Base-by-base conservation (phyloP, 2,329 filamentous ascomycete species). In the Decorospora gaudefroyi region DNA sequence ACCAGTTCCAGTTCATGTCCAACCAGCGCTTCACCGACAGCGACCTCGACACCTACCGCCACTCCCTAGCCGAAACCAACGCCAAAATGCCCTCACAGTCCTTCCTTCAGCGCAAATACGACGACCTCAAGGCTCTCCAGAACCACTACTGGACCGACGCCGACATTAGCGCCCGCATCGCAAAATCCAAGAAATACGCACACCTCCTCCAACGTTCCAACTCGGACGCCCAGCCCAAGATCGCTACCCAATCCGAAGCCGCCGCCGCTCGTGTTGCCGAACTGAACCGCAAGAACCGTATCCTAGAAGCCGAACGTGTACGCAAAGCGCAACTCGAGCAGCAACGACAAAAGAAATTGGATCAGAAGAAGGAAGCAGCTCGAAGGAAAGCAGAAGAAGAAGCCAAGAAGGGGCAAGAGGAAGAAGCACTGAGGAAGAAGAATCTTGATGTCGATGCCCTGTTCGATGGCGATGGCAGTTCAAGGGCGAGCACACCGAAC, bases 1-100 rank as follows among this genome's bases (percentile, higher is more conserved):
- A 90, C 73, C 90, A 91, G 4, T 96, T 97, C 70, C 86, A 93
- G 50, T 86, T 86, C 51, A 91, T 92, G 65, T 97, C 93, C 0
- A 91, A 96, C 68, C 83, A 85, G 35, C 77, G 79, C 28, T 88
- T 97, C 63, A 88, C 87, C n/a, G 90, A 93, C 81, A 74, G 78
- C 37, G 93, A 99, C 67, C 88, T 89, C 72, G 84, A 85, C 46
- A 86, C 89, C 17, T 96, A 90, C 71, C 86, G 87, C 58, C 81
- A 85, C 45, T 85, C 84, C 6, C 85, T 91, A 66, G 75, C 81
- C 13, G 67, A 67, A 30, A 89, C 95, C 39, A 82, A 82, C 49
- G 77, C 90, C 41, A 78, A 84, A 38, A 70, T 93, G 15, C 89
- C 92, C 4, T 90, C 85, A n/a, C 86, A 84, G 53, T 78, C 82